These are phyloP conservation scores for Cenococcum geophilum DNA, from an alignment of 495 filamentous ascomycete genomes.

Conservation along the genomic window DNA sequence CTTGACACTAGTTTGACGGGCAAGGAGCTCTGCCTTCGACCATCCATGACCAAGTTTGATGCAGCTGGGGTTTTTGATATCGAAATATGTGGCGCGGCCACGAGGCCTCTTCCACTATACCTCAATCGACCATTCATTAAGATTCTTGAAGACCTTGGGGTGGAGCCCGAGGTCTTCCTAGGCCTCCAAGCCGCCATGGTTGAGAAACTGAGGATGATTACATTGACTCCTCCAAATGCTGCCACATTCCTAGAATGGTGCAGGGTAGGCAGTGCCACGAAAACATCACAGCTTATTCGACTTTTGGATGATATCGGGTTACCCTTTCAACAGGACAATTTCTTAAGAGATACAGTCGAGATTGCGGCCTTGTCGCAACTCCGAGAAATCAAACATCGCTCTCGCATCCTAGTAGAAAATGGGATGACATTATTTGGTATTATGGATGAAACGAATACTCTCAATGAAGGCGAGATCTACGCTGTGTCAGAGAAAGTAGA, in stretches of 20 bases:
- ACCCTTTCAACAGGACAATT: constrained; percentile 57
- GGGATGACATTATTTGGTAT: constrained; percentile 70
- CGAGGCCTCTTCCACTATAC: constrained; percentile 57
- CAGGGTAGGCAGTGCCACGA: constrained; percentile 48
- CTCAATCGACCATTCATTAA: constrained; percentile 77
- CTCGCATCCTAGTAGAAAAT: constrained; percentile 61
- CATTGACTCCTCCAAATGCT: constrained; percentile 49
- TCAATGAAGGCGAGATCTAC: constrained; percentile 64
- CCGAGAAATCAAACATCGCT: constrained; percentile 66
- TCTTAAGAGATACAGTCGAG: constrained; percentile 60
- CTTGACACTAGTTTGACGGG: constrained; percentile 53
- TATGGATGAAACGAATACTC: constrained; percentile 70
- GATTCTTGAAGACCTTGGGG: constrained; percentile 68
- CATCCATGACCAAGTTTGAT: constrained; percentile 75
- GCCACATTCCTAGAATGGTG: constrained; percentile 55
- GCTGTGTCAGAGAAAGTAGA: constrained; percentile 27
- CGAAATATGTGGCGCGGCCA: constrained; percentile 68
- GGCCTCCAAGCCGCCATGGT: constrained; percentile 54
- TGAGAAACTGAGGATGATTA: constrained; percentile 50
- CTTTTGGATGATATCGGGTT: constrained; percentile 48
- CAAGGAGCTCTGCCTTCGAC: constrained; percentile 51
- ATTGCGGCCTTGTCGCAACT: constrained; percentile 57
- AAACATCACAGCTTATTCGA: constrained; percentile 54
- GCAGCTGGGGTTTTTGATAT: constrained; percentile 46
- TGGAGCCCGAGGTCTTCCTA: constrained; percentile 52